These are phyloP conservation scores for Peronospora tabacina DNA, from an alignment of 352 stramenopile genomes.

Conservation along the genomic window DNA sequence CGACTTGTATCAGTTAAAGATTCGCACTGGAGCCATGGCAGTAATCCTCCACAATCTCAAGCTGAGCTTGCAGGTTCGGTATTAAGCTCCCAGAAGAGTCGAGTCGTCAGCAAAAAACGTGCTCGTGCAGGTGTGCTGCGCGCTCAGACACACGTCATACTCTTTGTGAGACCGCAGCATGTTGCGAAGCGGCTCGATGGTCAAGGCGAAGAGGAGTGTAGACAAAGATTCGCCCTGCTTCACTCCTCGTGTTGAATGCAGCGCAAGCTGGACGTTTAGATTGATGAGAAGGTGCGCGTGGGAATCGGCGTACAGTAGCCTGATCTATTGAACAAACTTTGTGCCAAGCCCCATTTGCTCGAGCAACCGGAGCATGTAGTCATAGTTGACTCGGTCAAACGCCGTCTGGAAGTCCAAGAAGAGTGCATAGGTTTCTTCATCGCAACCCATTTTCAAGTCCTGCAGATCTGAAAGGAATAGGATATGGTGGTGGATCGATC, in stretches of 20 bases:
- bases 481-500: slow-evolving; percentile 2
- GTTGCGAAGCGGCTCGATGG: neutral
- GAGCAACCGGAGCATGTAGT: slow-evolving; percentile 2
- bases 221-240: slow-evolving; percentile 2
- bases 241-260: neutral
- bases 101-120: slow-evolving; percentile 7
- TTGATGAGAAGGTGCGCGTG: slow-evolving; percentile 2
- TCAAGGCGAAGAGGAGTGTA: neutral
- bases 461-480: neutral
- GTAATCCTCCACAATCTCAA: no score
- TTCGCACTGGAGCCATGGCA: neutral
- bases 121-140: neutral
- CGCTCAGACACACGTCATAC: neutral
- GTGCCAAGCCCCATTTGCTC: neutral
- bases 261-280: neutral
- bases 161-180: neutral
- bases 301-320: neutral
- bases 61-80: neutral
- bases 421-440: neutral
- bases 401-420: slow-evolving; percentile 7
- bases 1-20: neutral
- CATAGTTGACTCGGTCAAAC: slow-evolving; percentile 4
- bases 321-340: slow-evolving; percentile 1
- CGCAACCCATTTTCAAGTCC: neutral
- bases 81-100: slow-evolving; percentile 1